Conservation (phyloP, 148 eudicot species). For the Rhododendron mucronatum region DNA sequence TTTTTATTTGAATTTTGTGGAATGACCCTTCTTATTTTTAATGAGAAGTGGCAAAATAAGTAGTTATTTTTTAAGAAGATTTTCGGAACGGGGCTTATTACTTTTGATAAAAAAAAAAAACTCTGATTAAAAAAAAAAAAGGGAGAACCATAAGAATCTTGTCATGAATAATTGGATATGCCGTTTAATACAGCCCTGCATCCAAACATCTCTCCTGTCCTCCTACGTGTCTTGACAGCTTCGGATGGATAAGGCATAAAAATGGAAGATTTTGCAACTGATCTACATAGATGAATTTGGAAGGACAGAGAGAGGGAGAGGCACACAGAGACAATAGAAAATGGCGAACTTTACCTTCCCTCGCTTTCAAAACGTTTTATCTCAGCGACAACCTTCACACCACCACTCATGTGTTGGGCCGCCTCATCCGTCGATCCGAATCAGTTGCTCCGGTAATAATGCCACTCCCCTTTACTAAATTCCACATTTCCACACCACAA, state of each 20-base stretch:
- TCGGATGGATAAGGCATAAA: neutral
- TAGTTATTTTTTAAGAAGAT: too few species aligned
- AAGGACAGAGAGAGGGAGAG: neutral
- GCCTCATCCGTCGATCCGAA: slow-evolving; percentile 21
- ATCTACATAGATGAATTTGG: neutral
- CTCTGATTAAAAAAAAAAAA: too few species aligned
- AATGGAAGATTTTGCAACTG: neutral
- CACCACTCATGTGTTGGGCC: slow-evolving; percentile 13
- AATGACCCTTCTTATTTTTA: too few species aligned
- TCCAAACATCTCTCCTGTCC: neutral
- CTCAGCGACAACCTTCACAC: slow-evolving; percentile 15
- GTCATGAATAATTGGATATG: too few species aligned
- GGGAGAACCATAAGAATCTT: neutral
- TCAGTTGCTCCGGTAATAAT: slow-evolving; percentile 55
- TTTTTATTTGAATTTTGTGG: too few species aligned
- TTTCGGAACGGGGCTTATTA: too few species aligned
- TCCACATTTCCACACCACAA: neutral
- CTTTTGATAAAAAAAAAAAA: too few species aligned
- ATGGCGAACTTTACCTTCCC: slow-evolving; percentile 43
- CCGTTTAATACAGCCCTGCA: neutral
- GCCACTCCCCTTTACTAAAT: neutral
- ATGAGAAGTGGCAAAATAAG: too few species aligned
- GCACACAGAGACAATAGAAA: slow-evolving; percentile 3
- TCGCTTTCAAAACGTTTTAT: slow-evolving; percentile 22
- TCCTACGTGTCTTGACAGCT: neutral